These are phyloP conservation scores for Akanthomyces muscarius DNA, from an alignment of 2,329 filamentous ascomycete species.

Conservation along the genomic window DNA sequence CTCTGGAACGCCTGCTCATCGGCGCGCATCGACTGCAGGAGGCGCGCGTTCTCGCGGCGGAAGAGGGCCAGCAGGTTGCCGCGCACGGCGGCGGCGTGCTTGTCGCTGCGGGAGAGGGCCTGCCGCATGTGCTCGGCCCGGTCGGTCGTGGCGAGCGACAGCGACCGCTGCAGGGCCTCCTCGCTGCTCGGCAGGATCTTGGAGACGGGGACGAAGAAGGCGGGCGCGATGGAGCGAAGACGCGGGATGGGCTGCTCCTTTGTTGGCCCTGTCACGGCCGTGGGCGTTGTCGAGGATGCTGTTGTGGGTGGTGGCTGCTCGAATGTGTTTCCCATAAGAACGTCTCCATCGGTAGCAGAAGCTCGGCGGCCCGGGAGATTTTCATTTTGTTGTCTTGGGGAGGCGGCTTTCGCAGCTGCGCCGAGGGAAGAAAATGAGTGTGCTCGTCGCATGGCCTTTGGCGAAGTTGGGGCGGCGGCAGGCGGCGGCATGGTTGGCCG, in stretches of 20 bases:
- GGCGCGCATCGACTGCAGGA: slow-evolving; percentile 23
- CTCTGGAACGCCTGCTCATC: slow-evolving; percentile 17
- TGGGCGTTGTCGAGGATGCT: neutral
- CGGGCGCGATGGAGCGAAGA: slow-evolving; percentile 25
- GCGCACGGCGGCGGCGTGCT: slow-evolving; percentile 27
- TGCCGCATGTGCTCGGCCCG: slow-evolving; percentile 20
- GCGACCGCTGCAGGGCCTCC: slow-evolving; percentile 25
- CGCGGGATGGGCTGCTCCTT: slow-evolving; percentile 20
- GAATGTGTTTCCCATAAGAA: neutral
- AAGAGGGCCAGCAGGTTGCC: slow-evolving; percentile 30
- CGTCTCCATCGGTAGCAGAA: neutral
- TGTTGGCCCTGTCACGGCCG: neutral
- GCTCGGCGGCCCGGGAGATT: neutral
- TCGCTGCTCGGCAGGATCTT: slow-evolving; percentile 21
- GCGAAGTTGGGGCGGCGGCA: neutral
- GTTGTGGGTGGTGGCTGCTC: neutral
- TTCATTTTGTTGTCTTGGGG: neutral
- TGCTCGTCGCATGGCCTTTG: neutral
- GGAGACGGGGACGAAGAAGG: slow-evolving; percentile 34
- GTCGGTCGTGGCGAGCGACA: slow-evolving; percentile 28
- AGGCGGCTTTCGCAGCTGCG: neutral
- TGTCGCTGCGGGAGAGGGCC: slow-evolving; percentile 23
- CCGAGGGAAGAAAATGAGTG: neutral
- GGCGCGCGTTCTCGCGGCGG: slow-evolving; percentile 31
- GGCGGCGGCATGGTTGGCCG: neutral